A percentile compares a stretch with the other conserved stretches of the same genome.
phyloP scores from a whole-genome alignment of 2,329 filamentous ascomycete species.

The Verticillium albo-atrum region DNA sequence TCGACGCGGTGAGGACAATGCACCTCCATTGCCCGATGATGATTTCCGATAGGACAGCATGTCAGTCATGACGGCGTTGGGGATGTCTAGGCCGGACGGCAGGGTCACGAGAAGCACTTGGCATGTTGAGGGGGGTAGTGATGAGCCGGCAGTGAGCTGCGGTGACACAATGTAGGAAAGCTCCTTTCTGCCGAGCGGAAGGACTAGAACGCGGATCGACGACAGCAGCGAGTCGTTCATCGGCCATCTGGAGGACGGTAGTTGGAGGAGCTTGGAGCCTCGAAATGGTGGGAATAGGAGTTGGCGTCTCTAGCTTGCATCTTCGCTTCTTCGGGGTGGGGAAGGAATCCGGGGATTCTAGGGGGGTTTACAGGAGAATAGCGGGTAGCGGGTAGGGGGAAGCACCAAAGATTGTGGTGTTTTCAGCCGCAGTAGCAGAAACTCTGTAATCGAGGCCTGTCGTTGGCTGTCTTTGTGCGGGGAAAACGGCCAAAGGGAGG shows the following conservation, averaged over 20 bases:
- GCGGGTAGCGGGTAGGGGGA: background rate
- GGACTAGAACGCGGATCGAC: background rate
- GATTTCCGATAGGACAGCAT: background rate
- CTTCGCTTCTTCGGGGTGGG: background rate
- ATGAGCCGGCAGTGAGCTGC: background rate
- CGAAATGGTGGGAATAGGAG: background rate
- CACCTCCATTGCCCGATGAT: background rate
- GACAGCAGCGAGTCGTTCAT: background rate
- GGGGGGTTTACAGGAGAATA: background rate
- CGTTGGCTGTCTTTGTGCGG: background rate
- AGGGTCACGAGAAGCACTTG: background rate
- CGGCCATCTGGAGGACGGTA: background rate
- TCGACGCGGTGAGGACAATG: background rate
- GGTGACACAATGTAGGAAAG: background rate
- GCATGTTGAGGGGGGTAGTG: background rate
- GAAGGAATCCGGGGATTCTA: background rate
- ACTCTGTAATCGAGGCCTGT: background rate
- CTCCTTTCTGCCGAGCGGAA: slow-evolving; percentile 2
- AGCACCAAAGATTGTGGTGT: background rate
- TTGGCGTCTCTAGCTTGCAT: background rate
- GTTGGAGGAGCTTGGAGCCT: background rate
- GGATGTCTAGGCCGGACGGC: background rate
- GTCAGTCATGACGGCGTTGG: background rate
- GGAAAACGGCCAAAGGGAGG: background rate
- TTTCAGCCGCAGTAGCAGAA: background rate